A percentile compares a stretch with the other conserved stretches of the same genome.
These are phyloP conservation scores for Cutaneotrichosporon dermatis DNA, from an alignment of 1,284 basidiomycete genomes.

Conservation along the genomic window DNA sequence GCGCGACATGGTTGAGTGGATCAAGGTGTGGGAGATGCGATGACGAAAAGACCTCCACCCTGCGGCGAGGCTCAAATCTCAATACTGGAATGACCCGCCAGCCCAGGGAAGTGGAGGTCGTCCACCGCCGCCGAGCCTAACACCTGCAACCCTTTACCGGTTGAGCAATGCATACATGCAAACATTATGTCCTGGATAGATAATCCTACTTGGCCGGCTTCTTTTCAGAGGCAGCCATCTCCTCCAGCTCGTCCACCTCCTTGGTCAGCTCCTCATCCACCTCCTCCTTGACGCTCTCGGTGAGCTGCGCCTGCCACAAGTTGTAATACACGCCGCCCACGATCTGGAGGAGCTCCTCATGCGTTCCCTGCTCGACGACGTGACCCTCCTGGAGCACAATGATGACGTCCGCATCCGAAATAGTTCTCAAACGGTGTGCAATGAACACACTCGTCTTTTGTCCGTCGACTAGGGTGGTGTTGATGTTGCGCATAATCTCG, in stretches of 20 bases:
- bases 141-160: too few species aligned
- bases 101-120: not conserved
- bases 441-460: slow-evolving; percentile 91
- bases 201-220: slow-evolving; percentile 3
- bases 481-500: slow-evolving; percentile 93
- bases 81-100: too few species aligned
- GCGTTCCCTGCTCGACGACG: slow-evolving; percentile 87
- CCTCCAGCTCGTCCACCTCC: slow-evolving; percentile 14
- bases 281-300: slow-evolving; percentile 34
- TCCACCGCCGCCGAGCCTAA: too few species aligned
- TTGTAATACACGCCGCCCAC: slow-evolving; percentile 68
- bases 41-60: slow-evolving; percentile 10
- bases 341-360: slow-evolving; percentile 69
- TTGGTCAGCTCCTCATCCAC: slow-evolving; percentile 7
- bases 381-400: slow-evolving; percentile 80
- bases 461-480: slow-evolving; percentile 68
- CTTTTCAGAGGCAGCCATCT: not conserved
- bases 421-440: slow-evolving; percentile 82
- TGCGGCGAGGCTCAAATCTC: not conserved
- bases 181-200: not conserved
- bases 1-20: not conserved
- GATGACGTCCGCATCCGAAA: slow-evolving; percentile 86
- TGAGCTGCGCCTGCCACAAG: slow-evolving; percentile 79
- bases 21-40: not conserved
- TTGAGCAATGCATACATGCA: slow-evolving; percentile 1